Percentiles rank a stretch among this genome's conserved stretches.
These are phyloP conservation scores for Oryza officinalis DNA, from an alignment of 176 grass and related monocot genomes.

Conservation along the genomic window DNA sequence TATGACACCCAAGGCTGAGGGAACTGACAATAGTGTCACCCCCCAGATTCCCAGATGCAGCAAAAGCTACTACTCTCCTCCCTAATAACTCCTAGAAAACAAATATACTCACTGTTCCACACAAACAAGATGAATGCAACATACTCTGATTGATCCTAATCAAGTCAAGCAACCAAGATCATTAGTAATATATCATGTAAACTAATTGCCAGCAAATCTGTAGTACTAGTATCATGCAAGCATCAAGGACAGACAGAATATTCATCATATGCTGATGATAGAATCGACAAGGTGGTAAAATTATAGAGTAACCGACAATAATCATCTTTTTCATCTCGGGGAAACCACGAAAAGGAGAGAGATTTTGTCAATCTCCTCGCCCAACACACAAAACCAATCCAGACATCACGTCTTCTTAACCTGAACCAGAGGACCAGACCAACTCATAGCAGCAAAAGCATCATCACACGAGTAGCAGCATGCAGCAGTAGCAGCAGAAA, in stretches of 20 bases:
- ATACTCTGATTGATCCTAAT: not conserved
- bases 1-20: slow-evolving; percentile 21
- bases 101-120: not conserved
- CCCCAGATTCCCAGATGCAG: slow-evolving; percentile 21
- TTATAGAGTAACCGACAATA: slow-evolving; percentile 12
- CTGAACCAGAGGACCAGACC: not conserved
- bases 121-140: not conserved
- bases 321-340: not conserved
- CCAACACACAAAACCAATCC: slow-evolving; percentile 26
- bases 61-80: not conserved
- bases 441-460: slow-evolving; percentile 31
- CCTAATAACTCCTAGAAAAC: not conserved
- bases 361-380: slow-evolving; percentile 18
- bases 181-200: not conserved
- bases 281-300: not conserved
- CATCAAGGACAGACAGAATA: not conserved
- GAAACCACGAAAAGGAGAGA: slow-evolving; percentile 19
- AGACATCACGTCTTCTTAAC: slow-evolving; percentile 8
- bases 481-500: not conserved
- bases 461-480: slow-evolving; percentile 11
- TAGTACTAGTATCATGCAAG: not conserved
- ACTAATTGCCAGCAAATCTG: not conserved
- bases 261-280: not conserved
- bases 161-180: not conserved
- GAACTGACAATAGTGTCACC: slow-evolving; percentile 39